Percentiles rank a stretch among this genome's conserved stretches.
phyloP scores from a whole-genome alignment of 2,329 filamentous ascomycete species.

The Cercospora nicotianae region DNA sequence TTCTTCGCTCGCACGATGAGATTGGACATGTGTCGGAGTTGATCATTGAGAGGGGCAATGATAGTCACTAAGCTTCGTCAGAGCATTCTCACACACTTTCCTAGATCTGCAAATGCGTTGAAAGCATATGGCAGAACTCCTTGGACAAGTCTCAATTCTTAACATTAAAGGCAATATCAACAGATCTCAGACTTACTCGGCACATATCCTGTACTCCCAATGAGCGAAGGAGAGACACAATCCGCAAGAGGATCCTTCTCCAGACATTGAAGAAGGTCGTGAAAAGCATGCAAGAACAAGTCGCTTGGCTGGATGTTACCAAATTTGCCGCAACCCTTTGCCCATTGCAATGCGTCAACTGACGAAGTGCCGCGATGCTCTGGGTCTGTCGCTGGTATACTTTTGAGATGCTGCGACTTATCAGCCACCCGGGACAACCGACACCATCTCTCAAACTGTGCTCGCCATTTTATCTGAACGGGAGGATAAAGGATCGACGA shows the following conservation, averaged over 20 bases:
- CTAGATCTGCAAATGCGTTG: background rate
- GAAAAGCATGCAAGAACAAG: constrained; percentile 67
- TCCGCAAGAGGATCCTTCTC: constrained; percentile 54
- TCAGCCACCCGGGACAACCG: background rate
- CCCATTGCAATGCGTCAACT: constrained; percentile 47
- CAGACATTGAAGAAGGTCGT: constrained; percentile 61
- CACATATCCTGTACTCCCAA: constrained; percentile 58
- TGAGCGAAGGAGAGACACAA: constrained; percentile 59
- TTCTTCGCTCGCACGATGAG: constrained; percentile 70
- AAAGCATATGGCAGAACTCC: background rate
- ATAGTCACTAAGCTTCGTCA: constrained; percentile 59
- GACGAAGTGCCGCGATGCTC: constrained; percentile 13
- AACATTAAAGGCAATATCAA: background rate
- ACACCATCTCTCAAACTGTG: background rate
- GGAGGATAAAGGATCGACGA: constrained; percentile 7
- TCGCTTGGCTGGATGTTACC: constrained; percentile 62
- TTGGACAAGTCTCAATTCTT: background rate
- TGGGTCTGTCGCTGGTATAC: constrained; percentile 24
- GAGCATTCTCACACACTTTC: background rate
- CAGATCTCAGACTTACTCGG: background rate
- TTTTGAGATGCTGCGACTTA: constrained; percentile 26
- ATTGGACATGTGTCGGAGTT: constrained; percentile 73
- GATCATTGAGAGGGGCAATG: constrained; percentile 68
- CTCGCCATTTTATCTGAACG: no score
- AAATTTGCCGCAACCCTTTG: constrained; percentile 66